These are phyloP conservation scores for Plasmodium gallinaceum DNA, from an alignment of 169 alveolate species.

Conservation along the genomic window DNA sequence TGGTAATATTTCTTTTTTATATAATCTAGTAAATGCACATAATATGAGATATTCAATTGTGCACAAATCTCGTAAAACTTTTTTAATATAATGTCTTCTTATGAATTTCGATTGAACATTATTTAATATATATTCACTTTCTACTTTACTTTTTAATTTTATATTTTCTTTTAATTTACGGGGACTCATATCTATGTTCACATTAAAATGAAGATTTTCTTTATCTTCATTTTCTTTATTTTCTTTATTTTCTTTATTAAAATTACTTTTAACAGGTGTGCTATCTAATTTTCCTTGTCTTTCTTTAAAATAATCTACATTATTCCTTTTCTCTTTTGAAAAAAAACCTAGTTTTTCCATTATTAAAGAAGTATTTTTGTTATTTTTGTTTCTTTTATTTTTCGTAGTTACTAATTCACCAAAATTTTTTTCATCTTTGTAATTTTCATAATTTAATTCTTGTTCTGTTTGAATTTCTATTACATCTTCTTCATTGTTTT, in stretches of 20 bases:
- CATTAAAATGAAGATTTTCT: constrained; percentile 16
- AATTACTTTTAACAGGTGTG: constrained; percentile 54
- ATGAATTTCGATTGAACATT: constrained; percentile 68
- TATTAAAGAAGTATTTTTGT: background rate
- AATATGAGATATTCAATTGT: constrained; percentile 62
- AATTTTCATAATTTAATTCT: no score
- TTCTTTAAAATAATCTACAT: constrained; percentile 38
- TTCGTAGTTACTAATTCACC: constrained; percentile 10
- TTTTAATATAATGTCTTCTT: constrained; percentile 68
- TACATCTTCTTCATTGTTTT: no score
- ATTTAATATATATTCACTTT: constrained; percentile 60
- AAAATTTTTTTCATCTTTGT: background rate
- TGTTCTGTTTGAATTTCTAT: no score
- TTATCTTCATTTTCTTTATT: background rate
- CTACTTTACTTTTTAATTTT: constrained; percentile 35
- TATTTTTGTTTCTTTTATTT: background rate
- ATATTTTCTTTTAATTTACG: constrained; percentile 64
- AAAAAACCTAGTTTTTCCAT: constrained; percentile 13
- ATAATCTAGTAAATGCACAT: constrained; percentile 68
- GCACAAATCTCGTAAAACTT: constrained; percentile 57
- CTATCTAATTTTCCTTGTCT: constrained; percentile 51
- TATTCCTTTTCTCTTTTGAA: constrained; percentile 35
- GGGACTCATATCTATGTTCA: constrained; percentile 65
- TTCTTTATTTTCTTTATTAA: background rate
- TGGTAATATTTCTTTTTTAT: constrained; percentile 66